phyloP scores from a whole-genome alignment of 2,329 filamentous ascomycete species.

The Cyphellophora europaea region DNA sequence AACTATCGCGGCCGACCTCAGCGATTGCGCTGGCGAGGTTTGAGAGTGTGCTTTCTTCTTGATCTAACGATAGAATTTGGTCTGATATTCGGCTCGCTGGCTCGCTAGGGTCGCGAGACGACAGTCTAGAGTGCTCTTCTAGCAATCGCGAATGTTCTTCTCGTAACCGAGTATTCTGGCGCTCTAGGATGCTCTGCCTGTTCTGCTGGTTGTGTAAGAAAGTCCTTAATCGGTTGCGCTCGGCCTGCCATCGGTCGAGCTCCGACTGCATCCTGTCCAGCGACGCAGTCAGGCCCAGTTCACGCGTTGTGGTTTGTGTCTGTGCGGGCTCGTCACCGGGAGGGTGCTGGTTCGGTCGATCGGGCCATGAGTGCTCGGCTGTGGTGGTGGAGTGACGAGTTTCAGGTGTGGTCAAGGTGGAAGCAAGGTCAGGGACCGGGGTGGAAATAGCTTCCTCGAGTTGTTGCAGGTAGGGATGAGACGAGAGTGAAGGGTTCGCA shows the following conservation, averaged over 20 bases:
- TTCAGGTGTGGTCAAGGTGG: constrained; percentile 36
- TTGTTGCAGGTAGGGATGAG: constrained; percentile 36
- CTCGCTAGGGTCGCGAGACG: background rate
- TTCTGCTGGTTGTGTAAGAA: background rate
- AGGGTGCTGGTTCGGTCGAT: too few relatives aligned
- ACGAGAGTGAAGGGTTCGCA: constrained; percentile 15
- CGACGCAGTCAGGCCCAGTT: background rate
- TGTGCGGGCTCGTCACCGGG: background rate
- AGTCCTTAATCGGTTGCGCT: background rate
- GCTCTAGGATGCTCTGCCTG: background rate
- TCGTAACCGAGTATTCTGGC: background rate
- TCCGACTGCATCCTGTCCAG: constrained; percentile 1
- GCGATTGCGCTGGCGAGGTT: background rate
- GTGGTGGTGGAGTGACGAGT: background rate
- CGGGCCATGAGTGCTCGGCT: background rate
- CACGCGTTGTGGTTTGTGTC: background rate
- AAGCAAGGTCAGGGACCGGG: constrained; percentile 41
- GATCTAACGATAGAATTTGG: background rate
- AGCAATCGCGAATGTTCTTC: background rate
- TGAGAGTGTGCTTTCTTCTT: background rate
- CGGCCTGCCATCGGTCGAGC: background rate
- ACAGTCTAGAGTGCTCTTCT: background rate
- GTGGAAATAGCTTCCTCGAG: constrained; percentile 35
- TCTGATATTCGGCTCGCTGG: background rate
- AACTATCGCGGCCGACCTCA: constrained; percentile 2